These are phyloP conservation scores for Kwoniella sp. DNA, from an alignment of 768 basidiomycete species.

Conservation along the genomic window DNA sequence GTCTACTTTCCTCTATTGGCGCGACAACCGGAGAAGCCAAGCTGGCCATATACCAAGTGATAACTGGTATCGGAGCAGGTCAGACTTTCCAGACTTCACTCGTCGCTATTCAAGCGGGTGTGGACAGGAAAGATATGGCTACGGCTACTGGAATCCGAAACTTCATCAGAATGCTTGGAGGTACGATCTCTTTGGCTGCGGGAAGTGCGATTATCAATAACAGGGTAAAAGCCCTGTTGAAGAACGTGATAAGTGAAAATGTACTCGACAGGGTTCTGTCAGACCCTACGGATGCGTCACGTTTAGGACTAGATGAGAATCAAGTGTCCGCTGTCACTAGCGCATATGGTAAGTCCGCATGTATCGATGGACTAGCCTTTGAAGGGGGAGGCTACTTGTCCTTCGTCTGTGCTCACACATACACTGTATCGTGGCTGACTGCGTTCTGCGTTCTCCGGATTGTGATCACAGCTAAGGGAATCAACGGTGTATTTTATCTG, in stretches of 20 bases:
- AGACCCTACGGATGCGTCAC: constrained; percentile 42
- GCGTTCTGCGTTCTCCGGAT: background rate
- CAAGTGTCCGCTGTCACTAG: constrained; percentile 28
- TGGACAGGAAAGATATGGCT: constrained; percentile 71
- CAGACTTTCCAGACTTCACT: constrained; percentile 56
- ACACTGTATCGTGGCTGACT: background rate
- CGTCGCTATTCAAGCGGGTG: constrained; percentile 70
- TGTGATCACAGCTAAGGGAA: constrained; percentile 62
- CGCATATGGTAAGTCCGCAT: constrained; percentile 48
- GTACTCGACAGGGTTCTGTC: constrained; percentile 30
- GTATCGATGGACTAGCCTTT: too few species aligned
- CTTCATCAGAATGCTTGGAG: constrained; percentile 70
- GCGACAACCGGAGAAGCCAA: constrained; percentile 60
- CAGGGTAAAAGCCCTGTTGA: constrained; percentile 21
- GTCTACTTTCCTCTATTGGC: constrained; percentile 68
- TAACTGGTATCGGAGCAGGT: constrained; percentile 67
- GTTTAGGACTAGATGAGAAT: constrained; percentile 23
- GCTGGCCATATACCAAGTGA: constrained; percentile 65
- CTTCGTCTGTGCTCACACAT: too few species aligned
- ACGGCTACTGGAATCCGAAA: constrained; percentile 64
- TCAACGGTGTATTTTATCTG: constrained; percentile 65
- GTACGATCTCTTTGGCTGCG: constrained; percentile 66
- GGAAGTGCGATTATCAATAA: constrained; percentile 45
- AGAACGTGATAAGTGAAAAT: constrained; percentile 2
- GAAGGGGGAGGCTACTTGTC: too few species aligned